These are phyloP conservation scores for Trichothecium sympodiale DNA, from an alignment of 2,329 filamentous ascomycete genomes.

Conservation along the genomic window DNA sequence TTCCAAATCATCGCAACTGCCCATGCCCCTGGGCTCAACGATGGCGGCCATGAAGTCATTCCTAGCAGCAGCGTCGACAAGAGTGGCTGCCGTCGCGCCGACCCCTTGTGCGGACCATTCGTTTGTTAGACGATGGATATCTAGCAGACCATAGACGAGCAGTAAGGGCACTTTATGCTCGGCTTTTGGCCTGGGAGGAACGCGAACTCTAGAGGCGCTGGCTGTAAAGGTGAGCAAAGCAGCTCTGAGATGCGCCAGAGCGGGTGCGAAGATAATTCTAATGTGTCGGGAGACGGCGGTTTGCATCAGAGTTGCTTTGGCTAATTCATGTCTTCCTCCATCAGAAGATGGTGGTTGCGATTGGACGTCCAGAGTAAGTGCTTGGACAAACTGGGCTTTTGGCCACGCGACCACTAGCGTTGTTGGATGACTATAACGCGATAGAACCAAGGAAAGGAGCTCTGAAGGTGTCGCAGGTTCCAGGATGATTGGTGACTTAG, in stretches of 20 bases:
- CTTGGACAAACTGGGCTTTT: constrained; percentile 50
- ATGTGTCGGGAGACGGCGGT: constrained; percentile 59
- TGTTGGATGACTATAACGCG: constrained; percentile 42
- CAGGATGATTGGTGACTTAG: too few relatives aligned
- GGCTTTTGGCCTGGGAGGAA: constrained; percentile 21
- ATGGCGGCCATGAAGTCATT: constrained; percentile 32
- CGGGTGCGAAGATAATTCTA: constrained; percentile 61
- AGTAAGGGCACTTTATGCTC: constrained; percentile 29
- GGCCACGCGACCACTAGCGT: constrained; percentile 62
- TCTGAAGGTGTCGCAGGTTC: constrained; percentile 41
- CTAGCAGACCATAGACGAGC: constrained; percentile 54
- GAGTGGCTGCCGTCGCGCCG: constrained; percentile 45
- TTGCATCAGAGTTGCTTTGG: constrained; percentile 56
- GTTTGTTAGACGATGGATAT: constrained; percentile 54
- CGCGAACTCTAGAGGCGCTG: constrained; percentile 20
- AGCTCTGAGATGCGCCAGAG: constrained; percentile 66
- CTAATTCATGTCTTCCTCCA: constrained; percentile 22
- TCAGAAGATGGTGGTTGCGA: not conserved
- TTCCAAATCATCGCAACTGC: constrained; percentile 12
- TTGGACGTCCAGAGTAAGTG: constrained; percentile 35
- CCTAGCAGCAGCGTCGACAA: constrained; percentile 49
- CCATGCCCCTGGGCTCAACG: constrained; percentile 29
- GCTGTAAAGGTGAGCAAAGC: constrained; percentile 51
- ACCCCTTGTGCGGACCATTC: constrained; percentile 70
- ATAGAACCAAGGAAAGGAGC: constrained; percentile 54